These are phyloP conservation scores for Herpomyces periplanetae DNA, from an alignment of 2,329 filamentous ascomycete genomes.

Conservation along the genomic window DNA sequence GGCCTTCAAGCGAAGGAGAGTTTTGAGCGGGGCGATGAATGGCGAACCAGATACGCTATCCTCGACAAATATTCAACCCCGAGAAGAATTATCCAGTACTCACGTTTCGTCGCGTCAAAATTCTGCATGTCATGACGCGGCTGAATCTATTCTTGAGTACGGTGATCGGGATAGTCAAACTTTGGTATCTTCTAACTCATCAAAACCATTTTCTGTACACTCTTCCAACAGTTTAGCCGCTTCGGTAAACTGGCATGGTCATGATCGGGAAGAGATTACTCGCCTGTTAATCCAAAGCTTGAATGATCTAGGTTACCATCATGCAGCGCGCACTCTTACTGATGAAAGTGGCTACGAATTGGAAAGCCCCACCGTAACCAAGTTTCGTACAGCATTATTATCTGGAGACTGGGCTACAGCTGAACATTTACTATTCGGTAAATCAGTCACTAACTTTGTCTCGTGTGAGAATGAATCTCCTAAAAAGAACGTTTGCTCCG, in stretches of 20 bases:
- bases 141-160: too few species aligned
- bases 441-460: conserved; percentile 8
- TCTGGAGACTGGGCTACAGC: conserved; percentile 45
- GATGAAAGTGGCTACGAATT: conserved; percentile 53
- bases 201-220: too few species aligned
- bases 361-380: conserved; percentile 49
- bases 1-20: too few species aligned
- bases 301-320: conserved; percentile 47
- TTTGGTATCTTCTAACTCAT: too few species aligned
- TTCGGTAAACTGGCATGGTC: conserved; percentile 25
- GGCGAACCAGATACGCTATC: too few species aligned
- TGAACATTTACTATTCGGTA: conserved; percentile 33
- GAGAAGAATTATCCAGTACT: too few species aligned
- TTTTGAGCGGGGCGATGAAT: too few species aligned
- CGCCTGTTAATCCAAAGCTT: conserved; percentile 67
- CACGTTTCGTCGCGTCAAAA: too few species aligned
- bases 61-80: too few species aligned
- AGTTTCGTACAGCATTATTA: conserved; percentile 42
- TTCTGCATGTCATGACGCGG: too few species aligned
- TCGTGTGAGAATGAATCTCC: conserved; percentile 4
- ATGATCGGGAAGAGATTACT: conserved; percentile 69
- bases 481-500: neutral
- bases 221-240: too few species aligned
- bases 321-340: conserved; percentile 30
- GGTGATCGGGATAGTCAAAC: too few species aligned